phyloP scores from a whole-genome alignment of 2,329 filamentous ascomycete genomes.

The Hymenoscyphus occultus region DNA sequence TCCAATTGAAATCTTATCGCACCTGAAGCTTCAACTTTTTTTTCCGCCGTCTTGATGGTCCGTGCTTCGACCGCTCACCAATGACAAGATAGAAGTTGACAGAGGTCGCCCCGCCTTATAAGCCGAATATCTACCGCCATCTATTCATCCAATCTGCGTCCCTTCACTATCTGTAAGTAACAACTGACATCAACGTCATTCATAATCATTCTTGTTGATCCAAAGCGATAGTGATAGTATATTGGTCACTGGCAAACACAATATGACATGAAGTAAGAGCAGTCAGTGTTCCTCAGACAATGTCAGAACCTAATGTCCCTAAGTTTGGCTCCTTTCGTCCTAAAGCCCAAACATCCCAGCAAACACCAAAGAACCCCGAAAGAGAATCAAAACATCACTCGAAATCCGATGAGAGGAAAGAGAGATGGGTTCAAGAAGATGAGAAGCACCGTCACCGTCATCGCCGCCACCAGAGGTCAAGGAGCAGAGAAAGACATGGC shows the following conservation, averaged over 20 bases:
- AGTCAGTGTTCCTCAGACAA: slow-evolving; percentile 9
- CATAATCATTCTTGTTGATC: too few species aligned
- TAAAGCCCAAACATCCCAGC: slow-evolving; percentile 34
- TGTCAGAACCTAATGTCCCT: slow-evolving; percentile 46
- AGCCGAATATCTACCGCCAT: background rate
- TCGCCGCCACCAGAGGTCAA: slow-evolving; percentile 18
- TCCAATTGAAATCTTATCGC: slow-evolving; percentile 11
- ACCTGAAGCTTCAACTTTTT: slow-evolving; percentile 13
- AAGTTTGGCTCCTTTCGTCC: slow-evolving; percentile 75
- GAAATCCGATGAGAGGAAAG: background rate
- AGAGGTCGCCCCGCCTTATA: background rate
- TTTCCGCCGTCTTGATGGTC: slow-evolving; percentile 5
- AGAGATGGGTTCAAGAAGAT: slow-evolving; percentile 9
- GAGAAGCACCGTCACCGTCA: slow-evolving; percentile 10
- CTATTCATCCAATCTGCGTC: too few species aligned
- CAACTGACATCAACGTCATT: too few species aligned
- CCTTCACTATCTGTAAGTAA: too few species aligned
- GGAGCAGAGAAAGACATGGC: slow-evolving; percentile 1
- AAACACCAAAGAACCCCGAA: slow-evolving; percentile 11
- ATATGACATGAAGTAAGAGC: background rate
- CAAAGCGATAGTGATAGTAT: too few species aligned
- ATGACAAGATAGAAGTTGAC: background rate
- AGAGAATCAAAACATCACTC: slow-evolving; percentile 14
- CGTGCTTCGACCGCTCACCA: background rate
- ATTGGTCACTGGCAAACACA: background rate